These are phyloP conservation scores for Boletus pseudo-olivaceus DNA, from an alignment of 768 basidiomycete species.

Conservation along the genomic window DNA sequence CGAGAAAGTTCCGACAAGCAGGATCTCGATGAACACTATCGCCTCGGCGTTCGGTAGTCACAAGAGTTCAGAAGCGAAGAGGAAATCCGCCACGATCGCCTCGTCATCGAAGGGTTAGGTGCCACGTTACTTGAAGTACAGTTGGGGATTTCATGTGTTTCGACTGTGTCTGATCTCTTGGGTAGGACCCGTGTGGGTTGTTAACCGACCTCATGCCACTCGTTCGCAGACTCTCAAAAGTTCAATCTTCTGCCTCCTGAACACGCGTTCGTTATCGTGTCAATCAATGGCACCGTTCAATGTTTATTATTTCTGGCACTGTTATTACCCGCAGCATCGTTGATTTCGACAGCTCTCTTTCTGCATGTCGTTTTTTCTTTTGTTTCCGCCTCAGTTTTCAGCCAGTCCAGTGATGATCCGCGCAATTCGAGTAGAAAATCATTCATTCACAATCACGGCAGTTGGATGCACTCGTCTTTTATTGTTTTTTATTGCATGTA, in stretches of 20 bases:
- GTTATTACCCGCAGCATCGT: slow-evolving; percentile 4
- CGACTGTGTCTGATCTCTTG: slow-evolving; percentile 1
- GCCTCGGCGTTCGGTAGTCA: slow-evolving; percentile 24
- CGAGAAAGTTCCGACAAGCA: slow-evolving; percentile 22
- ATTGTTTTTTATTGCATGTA: slow-evolving; percentile 17
- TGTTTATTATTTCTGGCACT: slow-evolving; percentile 5
- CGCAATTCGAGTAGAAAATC: slow-evolving; percentile 10
- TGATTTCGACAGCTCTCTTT: slow-evolving; percentile 4
- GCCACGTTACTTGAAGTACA: slow-evolving; percentile 1
- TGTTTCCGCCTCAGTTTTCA: background rate
- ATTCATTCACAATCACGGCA: slow-evolving; percentile 10
- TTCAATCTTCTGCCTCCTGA: background rate
- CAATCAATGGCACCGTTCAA: background rate
- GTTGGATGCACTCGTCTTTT: slow-evolving; percentile 14
- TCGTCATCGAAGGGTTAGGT: slow-evolving; percentile 25
- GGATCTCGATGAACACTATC: slow-evolving; percentile 27
- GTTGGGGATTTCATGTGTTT: too few relatives aligned
- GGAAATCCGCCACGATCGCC: slow-evolving; percentile 24
- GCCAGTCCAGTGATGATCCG: background rate
- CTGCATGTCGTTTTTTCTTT: slow-evolving; percentile 5
- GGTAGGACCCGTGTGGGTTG: background rate
- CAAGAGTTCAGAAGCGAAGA: slow-evolving; percentile 27
- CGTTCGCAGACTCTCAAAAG: slow-evolving; percentile 2
- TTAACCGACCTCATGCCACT: background rate
- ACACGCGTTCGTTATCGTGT: background rate